These are phyloP conservation scores for Phyllosticta capitalensis DNA, from an alignment of 2,329 filamentous ascomycete species.

Conservation along the genomic window DNA sequence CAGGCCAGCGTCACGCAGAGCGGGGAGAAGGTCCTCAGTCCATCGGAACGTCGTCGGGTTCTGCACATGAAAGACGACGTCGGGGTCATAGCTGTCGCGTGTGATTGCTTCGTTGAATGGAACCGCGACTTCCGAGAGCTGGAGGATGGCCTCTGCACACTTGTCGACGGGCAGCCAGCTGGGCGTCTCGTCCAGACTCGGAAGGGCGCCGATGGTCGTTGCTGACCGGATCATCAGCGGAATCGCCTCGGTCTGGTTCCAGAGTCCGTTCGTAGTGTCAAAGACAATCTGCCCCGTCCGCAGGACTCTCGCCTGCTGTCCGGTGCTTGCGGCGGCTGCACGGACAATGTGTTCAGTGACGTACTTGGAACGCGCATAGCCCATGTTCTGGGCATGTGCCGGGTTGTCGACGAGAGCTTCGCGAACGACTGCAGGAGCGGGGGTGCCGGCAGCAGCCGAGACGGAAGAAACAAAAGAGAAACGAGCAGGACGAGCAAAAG, in stretches of 20 bases:
- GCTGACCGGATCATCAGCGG: constrained; percentile 42
- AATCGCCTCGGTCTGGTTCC: constrained; percentile 43
- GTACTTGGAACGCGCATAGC: constrained; percentile 43
- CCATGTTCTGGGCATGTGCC: constrained; percentile 38
- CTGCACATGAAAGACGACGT: constrained; percentile 38
- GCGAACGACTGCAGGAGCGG: constrained; percentile 19
- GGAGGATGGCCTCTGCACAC: constrained; percentile 33
- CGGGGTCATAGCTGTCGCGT: neutral
- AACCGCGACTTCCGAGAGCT: constrained; percentile 19
- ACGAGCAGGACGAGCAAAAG: constrained; percentile 25
- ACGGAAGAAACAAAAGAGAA: constrained; percentile 41
- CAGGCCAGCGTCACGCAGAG: constrained; percentile 35
- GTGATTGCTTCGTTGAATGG: neutral
- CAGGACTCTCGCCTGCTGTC: constrained; percentile 26
- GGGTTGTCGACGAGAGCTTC: constrained; percentile 31
- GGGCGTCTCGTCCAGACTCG: constrained; percentile 33
- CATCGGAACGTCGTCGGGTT: constrained; percentile 43
- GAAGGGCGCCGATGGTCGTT: constrained; percentile 36
- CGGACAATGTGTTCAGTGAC: constrained; percentile 39
- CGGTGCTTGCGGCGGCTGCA: constrained; percentile 8
- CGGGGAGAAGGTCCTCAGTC: constrained; percentile 45
- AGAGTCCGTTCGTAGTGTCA: constrained; percentile 36
- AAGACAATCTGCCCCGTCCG: constrained; percentile 40
- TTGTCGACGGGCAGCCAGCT: constrained; percentile 32
- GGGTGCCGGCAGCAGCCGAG: constrained; percentile 32